Evolutionary conservation across 2,329 filamentous ascomycete genomes (phyloP), one percentile per base, ranked within the genome.

Genomic region (Ophiostoma quercus): DNA sequence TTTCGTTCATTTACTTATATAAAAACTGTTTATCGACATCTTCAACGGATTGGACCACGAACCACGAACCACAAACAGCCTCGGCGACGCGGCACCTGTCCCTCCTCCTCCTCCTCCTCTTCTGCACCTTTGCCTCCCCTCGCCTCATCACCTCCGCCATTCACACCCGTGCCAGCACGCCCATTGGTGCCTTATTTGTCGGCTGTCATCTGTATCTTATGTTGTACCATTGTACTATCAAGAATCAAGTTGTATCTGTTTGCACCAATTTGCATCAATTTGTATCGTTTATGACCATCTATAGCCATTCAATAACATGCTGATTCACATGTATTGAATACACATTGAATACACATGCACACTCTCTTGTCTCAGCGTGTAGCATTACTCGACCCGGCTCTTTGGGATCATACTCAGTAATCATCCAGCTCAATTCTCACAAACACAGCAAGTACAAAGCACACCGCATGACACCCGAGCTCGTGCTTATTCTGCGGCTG

Each of bases 71-170:
- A 43, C 41, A 16, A 43, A 47, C 19, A n/a, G 43, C 43, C 43
- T 47, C 43, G 43, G 43, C 5, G 43, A 47, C 2, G 43, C 43
- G 43, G 43, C 43, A 47, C 4, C 43, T 47, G 3, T 19, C 16
- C 14, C 43, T 19, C 43, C 43, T 47, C 43, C 6, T 8, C 3
- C 41, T 43, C 7, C 41, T 43, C 41, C 41, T 19, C 41, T 43
- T 43, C 41, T 16, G 12, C 41, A 43, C 16, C 41, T 43, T 43
- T 16, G 43, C 43, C 43, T 47, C 43, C 43, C 19, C 43, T 47
- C 43, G 43, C 51, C 51, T 25, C 51, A 57, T 57, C 51, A 57
- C 51, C 22, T 57, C 51, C 51, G 51, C 51, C 51, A 57, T 57
- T 9, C 51, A 22, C 51, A 8, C 7, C n/a, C 8, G 12, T 25